Conservation (phyloP, 2,329 filamentous ascomycete species). For the Microdochium trichocladiopsis region DNA sequence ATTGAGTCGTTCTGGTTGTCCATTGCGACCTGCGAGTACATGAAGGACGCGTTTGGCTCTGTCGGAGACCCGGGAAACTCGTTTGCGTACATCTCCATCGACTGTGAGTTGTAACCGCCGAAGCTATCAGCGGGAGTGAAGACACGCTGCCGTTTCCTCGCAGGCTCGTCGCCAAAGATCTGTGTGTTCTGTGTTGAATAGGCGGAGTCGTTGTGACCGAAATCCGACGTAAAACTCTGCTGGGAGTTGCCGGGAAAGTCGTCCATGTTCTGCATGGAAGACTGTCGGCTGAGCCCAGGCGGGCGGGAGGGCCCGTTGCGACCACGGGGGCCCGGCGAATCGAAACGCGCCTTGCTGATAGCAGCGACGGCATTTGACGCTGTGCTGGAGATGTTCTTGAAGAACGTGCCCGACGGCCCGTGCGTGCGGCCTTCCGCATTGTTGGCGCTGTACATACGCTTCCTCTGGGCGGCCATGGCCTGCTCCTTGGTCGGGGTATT, state of each 20-base stretch:
- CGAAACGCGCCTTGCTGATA: slow-evolving; percentile 91
- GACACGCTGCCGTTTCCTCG: slow-evolving; percentile 68
- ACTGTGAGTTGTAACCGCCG: slow-evolving; percentile 38
- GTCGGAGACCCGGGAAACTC: slow-evolving; percentile 67
- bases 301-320: slow-evolving; percentile 59
- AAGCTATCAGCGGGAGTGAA: slow-evolving; percentile 52
- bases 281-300: slow-evolving; percentile 63
- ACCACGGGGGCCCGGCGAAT: slow-evolving; percentile 70
- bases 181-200: slow-evolving; percentile 54
- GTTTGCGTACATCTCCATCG: slow-evolving; percentile 36
- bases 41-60: slow-evolving; percentile 73
- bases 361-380: slow-evolving; percentile 90
- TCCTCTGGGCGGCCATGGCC: slow-evolving; percentile 91
- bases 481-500: slow-evolving; percentile 98
- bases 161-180: slow-evolving; percentile 61
- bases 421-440: slow-evolving; percentile 58
- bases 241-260: slow-evolving; percentile 70
- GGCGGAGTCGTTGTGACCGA: slow-evolving; percentile 64
- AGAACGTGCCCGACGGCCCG: slow-evolving; percentile 77
- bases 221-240: slow-evolving; percentile 74
- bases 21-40: slow-evolving; percentile 49
- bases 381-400: slow-evolving; percentile 92
- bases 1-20: slow-evolving; percentile 46
- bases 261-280: slow-evolving; percentile 64
- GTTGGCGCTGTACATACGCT: slow-evolving; percentile 78